Evolutionary conservation across 495 filamentous ascomycete genomes (phyloP).

Genomic region (Neurospora sublineolata): DNA sequence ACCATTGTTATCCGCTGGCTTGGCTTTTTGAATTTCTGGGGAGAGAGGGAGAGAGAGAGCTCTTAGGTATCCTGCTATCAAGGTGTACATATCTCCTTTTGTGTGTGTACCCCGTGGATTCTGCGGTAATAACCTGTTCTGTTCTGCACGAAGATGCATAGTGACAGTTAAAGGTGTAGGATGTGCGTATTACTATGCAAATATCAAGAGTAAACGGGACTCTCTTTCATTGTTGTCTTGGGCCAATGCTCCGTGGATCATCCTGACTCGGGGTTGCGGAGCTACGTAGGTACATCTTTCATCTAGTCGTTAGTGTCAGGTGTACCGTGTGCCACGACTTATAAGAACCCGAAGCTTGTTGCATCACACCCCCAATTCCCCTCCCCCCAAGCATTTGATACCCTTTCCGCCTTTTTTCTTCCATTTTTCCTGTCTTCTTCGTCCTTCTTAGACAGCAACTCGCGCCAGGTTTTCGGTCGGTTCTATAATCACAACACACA

Average conservation of each 20-base stretch:
- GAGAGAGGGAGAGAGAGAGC: background rate
- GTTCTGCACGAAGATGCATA: background rate
- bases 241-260: background rate
- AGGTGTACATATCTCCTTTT: background rate
- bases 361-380: background rate
- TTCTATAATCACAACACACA: background rate
- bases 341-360: background rate
- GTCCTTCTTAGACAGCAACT: background rate
- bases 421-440: conserved; percentile 1
- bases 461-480: background rate
- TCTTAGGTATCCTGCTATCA: background rate
- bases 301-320: background rate
- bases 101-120: background rate
- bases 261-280: background rate
- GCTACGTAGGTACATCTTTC: background rate
- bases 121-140: background rate
- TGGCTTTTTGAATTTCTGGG: background rate
- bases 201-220: background rate
- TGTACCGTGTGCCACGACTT: background rate
- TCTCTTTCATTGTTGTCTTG: background rate
- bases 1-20: background rate
- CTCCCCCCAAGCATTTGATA: background rate
- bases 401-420: background rate
- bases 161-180: background rate
- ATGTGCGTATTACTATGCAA: background rate